phyloP scores from a whole-genome alignment of 805 yeast genomes.

The Suhomyces prunicola region DNA sequence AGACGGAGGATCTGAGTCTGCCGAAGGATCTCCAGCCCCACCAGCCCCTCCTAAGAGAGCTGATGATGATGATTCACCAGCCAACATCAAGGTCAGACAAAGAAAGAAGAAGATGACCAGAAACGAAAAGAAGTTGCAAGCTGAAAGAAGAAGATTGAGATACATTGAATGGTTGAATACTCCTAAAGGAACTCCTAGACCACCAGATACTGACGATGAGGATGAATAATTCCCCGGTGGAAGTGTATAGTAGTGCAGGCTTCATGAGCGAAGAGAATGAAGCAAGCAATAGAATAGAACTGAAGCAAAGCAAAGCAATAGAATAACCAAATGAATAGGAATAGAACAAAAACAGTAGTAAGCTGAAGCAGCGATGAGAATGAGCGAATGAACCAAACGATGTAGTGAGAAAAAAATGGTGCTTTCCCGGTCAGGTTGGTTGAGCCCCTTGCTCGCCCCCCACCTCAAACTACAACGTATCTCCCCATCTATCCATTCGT shows the following conservation, averaged over 20 bases:
- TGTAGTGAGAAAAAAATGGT: too few species aligned
- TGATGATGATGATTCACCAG: slow-evolving; percentile 86
- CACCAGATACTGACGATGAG: slow-evolving; percentile 91
- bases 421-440: too few species aligned
- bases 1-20: slow-evolving; percentile 60
- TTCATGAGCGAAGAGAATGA: not conserved
- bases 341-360: too few species aligned
- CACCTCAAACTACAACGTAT: too few species aligned
- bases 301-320: too few species aligned
- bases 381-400: too few species aligned
- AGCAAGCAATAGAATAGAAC: not conserved
- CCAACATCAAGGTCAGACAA: slow-evolving; percentile 86
- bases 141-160: slow-evolving; percentile 90
- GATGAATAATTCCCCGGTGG: slow-evolving; percentile 28
- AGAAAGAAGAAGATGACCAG: slow-evolving; percentile 97
- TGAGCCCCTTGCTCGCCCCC: too few species aligned
- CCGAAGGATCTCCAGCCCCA: slow-evolving; percentile 47
- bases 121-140: slow-evolving; percentile 89
- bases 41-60: slow-evolving; percentile 40
- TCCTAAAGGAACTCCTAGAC: slow-evolving; percentile 98
- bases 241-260: not conserved
- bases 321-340: too few species aligned
- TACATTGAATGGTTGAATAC: slow-evolving; percentile 91
- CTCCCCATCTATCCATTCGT: not conserved
- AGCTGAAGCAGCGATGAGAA: too few species aligned